phyloP scores from a whole-genome alignment of 2,329 filamentous ascomycete genomes.

The Claviceps sp. region DNA sequence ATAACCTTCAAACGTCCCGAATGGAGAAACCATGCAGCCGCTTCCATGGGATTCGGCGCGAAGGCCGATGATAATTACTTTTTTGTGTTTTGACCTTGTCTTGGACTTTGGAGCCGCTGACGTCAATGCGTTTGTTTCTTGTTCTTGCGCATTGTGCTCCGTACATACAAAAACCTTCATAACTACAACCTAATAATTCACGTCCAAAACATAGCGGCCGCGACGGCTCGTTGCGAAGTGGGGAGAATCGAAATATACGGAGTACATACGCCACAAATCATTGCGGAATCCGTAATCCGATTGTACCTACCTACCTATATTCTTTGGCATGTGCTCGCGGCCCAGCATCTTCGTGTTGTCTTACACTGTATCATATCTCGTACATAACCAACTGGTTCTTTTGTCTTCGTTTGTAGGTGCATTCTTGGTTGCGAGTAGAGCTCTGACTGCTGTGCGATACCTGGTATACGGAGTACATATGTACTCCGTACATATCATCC shows the following conservation, averaged over 20 bases:
- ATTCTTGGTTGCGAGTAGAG: background rate
- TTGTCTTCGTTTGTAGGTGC: background rate
- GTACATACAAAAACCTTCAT: background rate
- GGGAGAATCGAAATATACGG: background rate
- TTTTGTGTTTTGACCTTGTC: background rate
- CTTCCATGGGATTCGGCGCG: background rate
- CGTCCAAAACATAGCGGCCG: background rate
- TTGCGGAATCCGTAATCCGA: background rate
- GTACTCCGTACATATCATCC: no score
- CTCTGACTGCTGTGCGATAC: background rate
- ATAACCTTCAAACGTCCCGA: background rate
- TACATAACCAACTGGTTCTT: no score
- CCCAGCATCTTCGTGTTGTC: background rate
- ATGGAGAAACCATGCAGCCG: background rate
- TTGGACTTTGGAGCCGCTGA: background rate
- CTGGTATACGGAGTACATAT: no score
- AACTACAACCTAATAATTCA: no score
- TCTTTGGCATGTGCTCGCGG: background rate
- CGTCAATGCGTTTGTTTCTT: background rate
- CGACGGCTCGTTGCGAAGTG: conserved; percentile 1
- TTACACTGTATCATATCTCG: no score
- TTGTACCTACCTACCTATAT: background rate
- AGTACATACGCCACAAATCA: background rate
- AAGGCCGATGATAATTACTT: background rate
- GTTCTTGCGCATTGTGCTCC: background rate